Evolutionary conservation across 2,329 filamentous ascomycete species (phyloP).

Genomic region (Akanthomyces dipterigenus): DNA sequence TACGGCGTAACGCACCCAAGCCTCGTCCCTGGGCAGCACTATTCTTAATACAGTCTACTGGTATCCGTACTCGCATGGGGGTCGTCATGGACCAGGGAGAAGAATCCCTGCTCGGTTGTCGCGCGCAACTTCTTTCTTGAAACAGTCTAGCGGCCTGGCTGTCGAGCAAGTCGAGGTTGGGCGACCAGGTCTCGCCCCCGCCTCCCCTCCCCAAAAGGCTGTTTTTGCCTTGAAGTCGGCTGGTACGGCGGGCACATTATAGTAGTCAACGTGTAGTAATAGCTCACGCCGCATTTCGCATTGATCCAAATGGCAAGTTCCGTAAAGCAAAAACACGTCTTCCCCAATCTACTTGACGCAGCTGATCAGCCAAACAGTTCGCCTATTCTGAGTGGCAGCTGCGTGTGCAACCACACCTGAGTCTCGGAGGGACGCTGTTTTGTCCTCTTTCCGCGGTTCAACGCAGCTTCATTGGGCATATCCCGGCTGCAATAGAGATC

Average conservation of each 20-base stretch:
- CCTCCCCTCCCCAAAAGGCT: background rate
- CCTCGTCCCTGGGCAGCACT: background rate
- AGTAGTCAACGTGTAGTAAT: background rate
- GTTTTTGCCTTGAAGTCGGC: background rate
- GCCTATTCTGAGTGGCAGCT: background rate
- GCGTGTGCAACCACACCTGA: background rate
- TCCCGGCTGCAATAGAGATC: background rate
- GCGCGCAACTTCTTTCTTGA: background rate
- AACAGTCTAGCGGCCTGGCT: background rate
- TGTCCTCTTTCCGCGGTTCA: background rate
- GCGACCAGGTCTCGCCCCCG: background rate
- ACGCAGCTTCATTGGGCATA: background rate
- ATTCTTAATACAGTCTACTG: background rate
- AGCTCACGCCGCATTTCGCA: background rate
- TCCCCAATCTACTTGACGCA: background rate
- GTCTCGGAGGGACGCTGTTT: background rate
- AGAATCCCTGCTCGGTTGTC: conserved; percentile 3
- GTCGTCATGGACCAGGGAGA: background rate
- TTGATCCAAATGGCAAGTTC: background rate
- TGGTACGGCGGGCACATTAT: background rate
- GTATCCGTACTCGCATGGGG: too few species aligned
- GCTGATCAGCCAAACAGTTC: background rate
- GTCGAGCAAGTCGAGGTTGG: background rate
- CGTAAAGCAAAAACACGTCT: background rate
- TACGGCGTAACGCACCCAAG: background rate